Evolutionary conservation across 1,139 yeast species (phyloP), one percentile per base, ranked within the genome.

Genomic region (Scheffersomyces lignicola): DNA sequence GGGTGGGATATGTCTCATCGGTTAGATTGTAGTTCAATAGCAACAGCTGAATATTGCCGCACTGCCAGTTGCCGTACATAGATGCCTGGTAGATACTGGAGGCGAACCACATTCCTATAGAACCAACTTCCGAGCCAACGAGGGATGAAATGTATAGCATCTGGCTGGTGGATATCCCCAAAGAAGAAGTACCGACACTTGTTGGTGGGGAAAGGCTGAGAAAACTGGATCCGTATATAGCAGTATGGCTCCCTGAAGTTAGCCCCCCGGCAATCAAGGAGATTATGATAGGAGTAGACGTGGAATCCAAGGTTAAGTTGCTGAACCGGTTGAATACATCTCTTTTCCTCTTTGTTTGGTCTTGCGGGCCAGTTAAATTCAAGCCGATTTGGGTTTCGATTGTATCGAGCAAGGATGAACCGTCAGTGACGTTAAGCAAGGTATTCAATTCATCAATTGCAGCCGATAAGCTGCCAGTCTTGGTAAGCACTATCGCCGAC

Each of bases 41-140:
- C 6, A 26, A 11, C 29, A 26, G 29, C n/a, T 5, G 6, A 15
- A 26, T 15, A 26, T 26, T 13, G 5, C n/a, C 29, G 18, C 29
- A 26, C n/a, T 26, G 18, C 29, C 29, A 26, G 18, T 26, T 26
- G 5, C 29, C 29, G 12, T 26, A 26, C 29, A 26, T 26, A n/a
- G 29, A 15, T 7, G 29, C 18, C 11, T 26, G 29, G 18, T 26
- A 26, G 5, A 26, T 26, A 15, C 14, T 16, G n/a, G 29, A 26
- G 18, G 29, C 11, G 12, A 26, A 26, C 29, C 29, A 26, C 7
- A 26, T 15, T 4, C 29, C 29, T 16, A 26, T 15, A 5, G 29
- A 26, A 7, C 29, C 29, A 15, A 14, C 20, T 11, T 26, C 29
- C 4, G 29, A 26, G 4, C 14, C 9, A 10, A 14, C 12, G 6